Evolutionary conservation across 139 green algal genomes (phyloP).

Genomic region (Picochlorum costavermella): DNA sequence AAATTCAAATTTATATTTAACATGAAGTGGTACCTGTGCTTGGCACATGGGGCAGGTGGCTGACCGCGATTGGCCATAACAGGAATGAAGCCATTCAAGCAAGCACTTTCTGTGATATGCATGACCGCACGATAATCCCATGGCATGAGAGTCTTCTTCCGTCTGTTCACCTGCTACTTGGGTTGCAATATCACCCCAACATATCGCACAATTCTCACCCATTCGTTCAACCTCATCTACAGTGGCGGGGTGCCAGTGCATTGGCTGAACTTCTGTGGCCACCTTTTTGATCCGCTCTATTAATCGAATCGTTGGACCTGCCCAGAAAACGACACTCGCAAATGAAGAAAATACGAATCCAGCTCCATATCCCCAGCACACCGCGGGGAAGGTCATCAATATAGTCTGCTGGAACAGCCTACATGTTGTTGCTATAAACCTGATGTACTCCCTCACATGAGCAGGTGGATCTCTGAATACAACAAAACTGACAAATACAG

Average conservation of each 20-base stretch:
- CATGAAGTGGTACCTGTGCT: constrained; percentile 45
- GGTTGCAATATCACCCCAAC: constrained; percentile 53
- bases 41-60: constrained; percentile 76
- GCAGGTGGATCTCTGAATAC: constrained; percentile 46
- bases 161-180: not conserved
- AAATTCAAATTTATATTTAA: constrained; percentile 35
- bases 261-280: constrained; percentile 18
- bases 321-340: constrained; percentile 71
- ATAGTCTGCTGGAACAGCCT: constrained; percentile 59
- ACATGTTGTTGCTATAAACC: constrained; percentile 35
- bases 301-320: constrained; percentile 12
- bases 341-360: constrained; percentile 65
- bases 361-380: constrained; percentile 80
- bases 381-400: constrained; percentile 66
- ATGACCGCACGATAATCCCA: constrained; percentile 57
- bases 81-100: constrained; percentile 69
- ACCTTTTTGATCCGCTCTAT: constrained; percentile 12
- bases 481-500: constrained; percentile 56
- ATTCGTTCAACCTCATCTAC: constrained; percentile 62
- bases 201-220: constrained; percentile 67
- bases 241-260: constrained; percentile 39
- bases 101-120: constrained; percentile 70
- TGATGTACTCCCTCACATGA: constrained; percentile 24
- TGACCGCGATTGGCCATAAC: constrained; percentile 31
- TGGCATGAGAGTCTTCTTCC: constrained; percentile 8